Evolutionary conservation across 2,329 filamentous ascomycete species (phyloP), one percentile per base, ranked within the genome.

Genomic region (Apiospora marii): DNA sequence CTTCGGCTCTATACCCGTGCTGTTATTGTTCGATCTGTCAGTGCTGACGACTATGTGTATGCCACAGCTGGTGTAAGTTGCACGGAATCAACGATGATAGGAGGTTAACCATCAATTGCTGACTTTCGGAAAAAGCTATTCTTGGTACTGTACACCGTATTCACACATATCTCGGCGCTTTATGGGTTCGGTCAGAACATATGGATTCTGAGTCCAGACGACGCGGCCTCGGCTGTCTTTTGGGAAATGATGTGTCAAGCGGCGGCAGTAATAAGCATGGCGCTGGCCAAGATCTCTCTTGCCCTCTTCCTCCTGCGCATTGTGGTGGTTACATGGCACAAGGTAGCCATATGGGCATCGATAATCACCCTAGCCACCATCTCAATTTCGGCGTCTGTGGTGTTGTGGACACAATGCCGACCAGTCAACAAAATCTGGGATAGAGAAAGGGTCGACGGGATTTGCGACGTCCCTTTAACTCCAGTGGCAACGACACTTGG

Each of bases 291-390:
- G 53, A 71, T 67, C n/a, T 74, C 74, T 19, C 67, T 75, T 14
- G 74, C 72, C 0, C 58, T 75, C 1, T 75, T 75, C 61, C 48
- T 74, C 4, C 48, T 75, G 24, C 72, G 72, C 14, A 53, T 75
- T n/a, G 71, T 72, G 13, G 67, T 43, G 44, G 51, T 43, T 19
- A 1, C 67, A 16, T 75, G 74, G 74, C 74, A 75, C 71, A 71
- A 71, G 67, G 58, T 67, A 19, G 41, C 46, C 19, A 72, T 74
- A 14, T 74, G 72, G 74, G 48, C 58, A 2, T 46, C 67, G 19
- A 72, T 75, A 69, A 19, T 58, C 8, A 46, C 64, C 12, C 68
- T 74, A 6, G 46, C 58, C 44, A 61, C 53, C 37, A 69, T 71
- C 4, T 70, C 71, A 10, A 37, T 68, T 24, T 46, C 51, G 13